These are phyloP conservation scores for Phaeosphaeria sp. DNA, from an alignment of 2,329 filamentous ascomycete species.

Conservation along the genomic window DNA sequence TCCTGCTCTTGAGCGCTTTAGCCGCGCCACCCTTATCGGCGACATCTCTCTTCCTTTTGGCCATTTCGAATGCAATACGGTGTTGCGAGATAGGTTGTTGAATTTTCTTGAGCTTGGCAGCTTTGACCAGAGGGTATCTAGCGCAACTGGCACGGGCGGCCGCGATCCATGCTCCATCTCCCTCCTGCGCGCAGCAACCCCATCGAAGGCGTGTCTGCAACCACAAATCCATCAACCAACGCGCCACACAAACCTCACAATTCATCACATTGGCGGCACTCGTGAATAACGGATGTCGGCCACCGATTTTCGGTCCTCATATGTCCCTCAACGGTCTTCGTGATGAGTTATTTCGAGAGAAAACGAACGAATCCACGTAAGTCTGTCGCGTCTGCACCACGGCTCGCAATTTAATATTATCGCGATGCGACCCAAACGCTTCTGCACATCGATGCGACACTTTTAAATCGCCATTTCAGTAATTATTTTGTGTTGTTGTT, in stretches of 20 bases:
- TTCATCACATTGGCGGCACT: slow-evolving; percentile 50
- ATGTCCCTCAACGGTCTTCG: slow-evolving; percentile 57
- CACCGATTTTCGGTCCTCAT: slow-evolving; percentile 48
- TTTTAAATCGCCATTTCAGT: slow-evolving; percentile 1
- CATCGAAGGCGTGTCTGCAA: slow-evolving; percentile 38
- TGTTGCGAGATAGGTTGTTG: slow-evolving; percentile 16
- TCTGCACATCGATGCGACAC: slow-evolving; percentile 45
- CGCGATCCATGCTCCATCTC: slow-evolving; percentile 17
- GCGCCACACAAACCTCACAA: slow-evolving; percentile 36
- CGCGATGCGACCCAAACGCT: slow-evolving; percentile 36
- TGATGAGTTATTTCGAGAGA: slow-evolving; percentile 49
- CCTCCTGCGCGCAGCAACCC: slow-evolving; percentile 31
- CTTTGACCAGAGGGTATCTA: slow-evolving; percentile 26
- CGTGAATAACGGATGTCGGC: slow-evolving; percentile 58
- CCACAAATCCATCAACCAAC: slow-evolving; percentile 45
- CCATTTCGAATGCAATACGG: slow-evolving; percentile 31
- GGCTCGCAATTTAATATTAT: slow-evolving; percentile 31
- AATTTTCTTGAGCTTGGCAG: slow-evolving; percentile 20
- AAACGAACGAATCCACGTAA: slow-evolving; percentile 54
- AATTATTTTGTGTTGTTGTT: slow-evolving; percentile 40
- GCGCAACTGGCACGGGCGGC: slow-evolving; percentile 29
- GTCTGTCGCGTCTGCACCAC: slow-evolving; percentile 27
- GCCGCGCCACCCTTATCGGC: slow-evolving; percentile 21
- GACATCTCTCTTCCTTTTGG: slow-evolving; percentile 46
- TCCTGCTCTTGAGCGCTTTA: slow-evolving; percentile 36